These are phyloP conservation scores for Smallanthus sonchifolius DNA, from an alignment of 129 eudicot genomes.

Conservation along the genomic window DNA sequence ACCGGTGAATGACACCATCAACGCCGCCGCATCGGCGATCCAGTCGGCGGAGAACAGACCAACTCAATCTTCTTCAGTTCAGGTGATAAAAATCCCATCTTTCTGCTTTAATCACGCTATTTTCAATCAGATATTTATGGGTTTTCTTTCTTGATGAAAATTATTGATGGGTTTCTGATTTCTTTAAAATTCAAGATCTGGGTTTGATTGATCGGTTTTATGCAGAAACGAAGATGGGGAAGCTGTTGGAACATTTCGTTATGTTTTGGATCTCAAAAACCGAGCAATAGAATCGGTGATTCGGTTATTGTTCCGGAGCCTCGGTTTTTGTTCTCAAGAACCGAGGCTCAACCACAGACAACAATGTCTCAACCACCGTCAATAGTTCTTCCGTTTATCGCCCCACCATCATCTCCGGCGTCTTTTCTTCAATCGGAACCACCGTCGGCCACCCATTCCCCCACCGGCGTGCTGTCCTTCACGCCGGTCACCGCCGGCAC, in stretches of 20 bases:
- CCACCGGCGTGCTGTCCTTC: constrained; percentile 53
- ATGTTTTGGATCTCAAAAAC: constrained; percentile 76
- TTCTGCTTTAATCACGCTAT: background rate
- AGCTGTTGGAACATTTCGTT: constrained; percentile 69
- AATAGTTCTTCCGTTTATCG: constrained; percentile 52
- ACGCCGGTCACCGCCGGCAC: constrained; percentile 52
- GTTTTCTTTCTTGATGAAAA: background rate
- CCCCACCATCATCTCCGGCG: constrained; percentile 97
- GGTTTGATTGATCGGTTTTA: constrained; percentile 7
- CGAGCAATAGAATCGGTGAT: constrained; percentile 55
- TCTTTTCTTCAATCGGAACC: constrained; percentile 86
- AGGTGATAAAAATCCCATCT: constrained; percentile 17
- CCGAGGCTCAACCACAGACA: constrained; percentile 36
- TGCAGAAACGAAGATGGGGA: constrained; percentile 86
- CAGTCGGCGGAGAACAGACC: constrained; percentile 41
- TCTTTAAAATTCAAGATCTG: constrained; percentile 30
- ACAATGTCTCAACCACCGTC: constrained; percentile 45
- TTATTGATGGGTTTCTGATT: constrained; percentile 10
- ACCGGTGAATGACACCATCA: constrained; percentile 40
- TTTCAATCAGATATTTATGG: background rate
- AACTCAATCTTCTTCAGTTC: constrained; percentile 39
- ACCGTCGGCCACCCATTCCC: constrained; percentile 70
- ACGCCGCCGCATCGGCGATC: constrained; percentile 56
- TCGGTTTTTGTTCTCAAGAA: constrained; percentile 17
- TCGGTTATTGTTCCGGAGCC: constrained; percentile 66